These are phyloP conservation scores for Spergularia bocconei DNA, from an alignment of 148 eudicot species.

Conservation along the genomic window DNA sequence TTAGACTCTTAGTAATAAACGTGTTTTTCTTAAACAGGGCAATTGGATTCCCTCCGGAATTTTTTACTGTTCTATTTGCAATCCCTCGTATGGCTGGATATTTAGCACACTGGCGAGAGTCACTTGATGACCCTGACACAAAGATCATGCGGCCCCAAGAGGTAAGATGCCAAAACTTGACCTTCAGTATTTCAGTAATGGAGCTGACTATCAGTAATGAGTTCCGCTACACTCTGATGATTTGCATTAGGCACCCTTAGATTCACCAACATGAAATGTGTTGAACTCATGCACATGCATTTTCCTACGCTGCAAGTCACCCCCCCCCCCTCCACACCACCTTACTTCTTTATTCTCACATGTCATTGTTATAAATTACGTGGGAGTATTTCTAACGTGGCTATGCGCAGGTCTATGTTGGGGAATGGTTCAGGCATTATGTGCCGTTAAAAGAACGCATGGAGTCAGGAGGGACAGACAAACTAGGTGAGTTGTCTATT, in stretches of 20 bases:
- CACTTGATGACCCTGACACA: conserved; percentile 97
- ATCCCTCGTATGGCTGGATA: conserved; percentile 99
- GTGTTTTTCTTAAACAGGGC: conserved; percentile 57
- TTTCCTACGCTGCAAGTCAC: too few species aligned
- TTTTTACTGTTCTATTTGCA: conserved; percentile 90
- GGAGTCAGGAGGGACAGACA: conserved; percentile 38
- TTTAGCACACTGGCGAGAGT: conserved; percentile 96
- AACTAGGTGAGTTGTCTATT: conserved; percentile 69
- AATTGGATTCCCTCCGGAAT: conserved; percentile 95
- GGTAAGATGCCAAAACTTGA: conserved; percentile 38
- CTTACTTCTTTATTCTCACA: not conserved
- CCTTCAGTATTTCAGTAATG: not conserved
- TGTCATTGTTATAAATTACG: not conserved
- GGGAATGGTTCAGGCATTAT: conserved; percentile 76
- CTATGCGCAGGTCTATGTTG: conserved; percentile 67
- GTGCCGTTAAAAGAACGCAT: conserved; percentile 58
- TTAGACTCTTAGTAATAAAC: not conserved
- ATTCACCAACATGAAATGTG: not conserved
- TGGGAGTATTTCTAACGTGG: not conserved
- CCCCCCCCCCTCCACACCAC: not conserved
- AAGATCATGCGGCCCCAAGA: conserved; percentile 98
- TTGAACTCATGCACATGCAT: not conserved
- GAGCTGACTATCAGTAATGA: not conserved
- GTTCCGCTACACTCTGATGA: too few species aligned
- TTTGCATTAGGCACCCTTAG: too few species aligned